phyloP scores from a whole-genome alignment of 768 basidiomycete species.

The Suillus tomentosus region DNA sequence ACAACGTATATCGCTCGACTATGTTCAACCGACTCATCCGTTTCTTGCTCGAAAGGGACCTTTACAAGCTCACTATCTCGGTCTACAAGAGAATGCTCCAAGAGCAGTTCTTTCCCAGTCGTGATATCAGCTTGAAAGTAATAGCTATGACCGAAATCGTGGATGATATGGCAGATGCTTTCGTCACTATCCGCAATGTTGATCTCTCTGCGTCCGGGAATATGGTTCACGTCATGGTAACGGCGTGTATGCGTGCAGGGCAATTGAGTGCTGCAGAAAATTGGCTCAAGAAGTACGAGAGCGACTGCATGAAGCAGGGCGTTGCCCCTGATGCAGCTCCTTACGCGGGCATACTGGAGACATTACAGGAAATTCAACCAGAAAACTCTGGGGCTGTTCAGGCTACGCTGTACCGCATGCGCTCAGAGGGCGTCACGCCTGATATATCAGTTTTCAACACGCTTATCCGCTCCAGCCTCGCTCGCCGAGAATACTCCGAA shows the following conservation, averaged over 20 bases:
- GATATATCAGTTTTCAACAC: constrained; percentile 49
- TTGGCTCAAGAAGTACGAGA: constrained; percentile 32
- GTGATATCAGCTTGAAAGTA: constrained; percentile 38
- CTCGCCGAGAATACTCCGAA: constrained; percentile 31
- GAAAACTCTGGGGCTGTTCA: constrained; percentile 34
- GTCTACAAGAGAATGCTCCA: constrained; percentile 46
- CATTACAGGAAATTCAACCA: constrained; percentile 35
- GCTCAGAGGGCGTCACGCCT: constrained; percentile 37
- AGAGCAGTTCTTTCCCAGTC: constrained; percentile 40
- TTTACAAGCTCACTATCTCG: constrained; percentile 39
- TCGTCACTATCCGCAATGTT: constrained; percentile 20
- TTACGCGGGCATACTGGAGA: constrained; percentile 42
- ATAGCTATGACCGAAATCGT: constrained; percentile 14
- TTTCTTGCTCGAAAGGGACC: constrained; percentile 41
- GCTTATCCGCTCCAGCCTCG: constrained; percentile 44
- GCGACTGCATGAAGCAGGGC: constrained; percentile 22
- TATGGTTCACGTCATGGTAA: constrained; percentile 40
- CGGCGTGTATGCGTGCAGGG: constrained; percentile 37
- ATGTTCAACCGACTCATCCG: constrained; percentile 42
- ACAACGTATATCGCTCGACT: constrained; percentile 31
- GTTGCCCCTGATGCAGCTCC: constrained; percentile 25
- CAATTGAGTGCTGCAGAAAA: constrained; percentile 31
- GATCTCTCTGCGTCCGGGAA: constrained; percentile 31
- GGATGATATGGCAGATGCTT: constrained; percentile 26
- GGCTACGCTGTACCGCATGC: constrained; percentile 42